These are phyloP conservation scores for Solidago caesia DNA, from an alignment of 129 eudicot genomes.

Conservation along the genomic window DNA sequence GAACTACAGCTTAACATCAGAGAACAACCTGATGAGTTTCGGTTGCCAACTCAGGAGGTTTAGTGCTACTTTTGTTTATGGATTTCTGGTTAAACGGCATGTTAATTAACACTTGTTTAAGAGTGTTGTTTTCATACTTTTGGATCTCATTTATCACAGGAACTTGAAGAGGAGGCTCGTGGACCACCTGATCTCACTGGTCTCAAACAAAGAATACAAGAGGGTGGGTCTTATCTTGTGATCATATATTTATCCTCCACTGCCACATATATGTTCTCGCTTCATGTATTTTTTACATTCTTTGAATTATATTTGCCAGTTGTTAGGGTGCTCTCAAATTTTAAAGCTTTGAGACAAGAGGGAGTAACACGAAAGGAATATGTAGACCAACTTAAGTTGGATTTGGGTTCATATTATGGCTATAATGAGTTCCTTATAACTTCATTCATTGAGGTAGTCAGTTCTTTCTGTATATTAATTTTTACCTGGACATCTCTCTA, in stretches of 20 bases:
- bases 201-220: constrained; percentile 89
- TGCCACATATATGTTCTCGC: not conserved
- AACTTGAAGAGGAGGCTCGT: constrained; percentile 74
- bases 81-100: constrained; percentile 6
- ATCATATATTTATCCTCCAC: not conserved
- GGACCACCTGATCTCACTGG: constrained; percentile 86
- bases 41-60: constrained; percentile 78
- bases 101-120: not conserved
- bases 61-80: not conserved
- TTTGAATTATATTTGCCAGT: constrained; percentile 38
- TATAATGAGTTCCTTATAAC: constrained; percentile 88
- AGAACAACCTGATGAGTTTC: constrained; percentile 78
- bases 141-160: constrained; percentile 39
- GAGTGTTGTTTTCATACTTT: constrained; percentile 1
- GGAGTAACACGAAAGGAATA: constrained; percentile 76
- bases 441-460: constrained; percentile 68
- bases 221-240: constrained; percentile 48
- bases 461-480: not conserved
- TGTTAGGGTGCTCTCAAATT: constrained; percentile 82
- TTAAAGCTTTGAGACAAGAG: constrained; percentile 68
- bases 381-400: constrained; percentile 74
- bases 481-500: not conserved
- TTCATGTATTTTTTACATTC: not conserved
- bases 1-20: constrained; percentile 65
- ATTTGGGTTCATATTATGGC: constrained; percentile 79